Conservation (phyloP, 148 eudicot species). For the Amaranthus palmeri region DNA sequence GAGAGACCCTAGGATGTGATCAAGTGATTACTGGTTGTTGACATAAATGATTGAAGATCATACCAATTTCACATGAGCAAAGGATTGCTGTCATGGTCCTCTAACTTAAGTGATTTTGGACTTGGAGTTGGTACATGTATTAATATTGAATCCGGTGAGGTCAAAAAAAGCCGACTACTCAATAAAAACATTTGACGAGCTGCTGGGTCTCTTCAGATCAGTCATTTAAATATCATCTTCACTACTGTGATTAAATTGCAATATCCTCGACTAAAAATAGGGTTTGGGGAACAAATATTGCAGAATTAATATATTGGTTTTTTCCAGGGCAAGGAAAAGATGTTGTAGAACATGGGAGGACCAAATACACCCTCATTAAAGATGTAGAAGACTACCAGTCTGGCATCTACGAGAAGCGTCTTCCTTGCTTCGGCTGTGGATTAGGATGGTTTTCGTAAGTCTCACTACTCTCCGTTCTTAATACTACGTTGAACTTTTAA, state of each 20-base stretch:
- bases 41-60: neutral
- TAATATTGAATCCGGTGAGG: conserved; percentile 40
- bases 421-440: conserved; percentile 96
- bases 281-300: neutral
- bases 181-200: conserved; percentile 40
- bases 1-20: neutral
- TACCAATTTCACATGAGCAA: neutral
- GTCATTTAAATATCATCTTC: conserved; percentile 6
- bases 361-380: conserved; percentile 64
- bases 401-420: conserved; percentile 72
- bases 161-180: conserved; percentile 39
- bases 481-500: too few species aligned
- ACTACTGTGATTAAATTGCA: neutral
- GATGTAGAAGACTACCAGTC: conserved; percentile 63
- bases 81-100: too few species aligned
- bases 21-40: neutral
- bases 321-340: conserved; percentile 47
- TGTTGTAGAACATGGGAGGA: conserved; percentile 46
- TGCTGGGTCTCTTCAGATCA: conserved; percentile 53
- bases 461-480: neutral
- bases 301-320: neutral
- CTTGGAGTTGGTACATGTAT: conserved; percentile 18
- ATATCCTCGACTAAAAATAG: neutral
- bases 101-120: neutral
- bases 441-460: conserved; percentile 97